Percentiles rank a stretch among this genome's conserved stretches.
These are phyloP conservation scores for Nyctanthes arbortristis DNA, from an alignment of 257 asterid genomes.

Conservation along the genomic window DNA sequence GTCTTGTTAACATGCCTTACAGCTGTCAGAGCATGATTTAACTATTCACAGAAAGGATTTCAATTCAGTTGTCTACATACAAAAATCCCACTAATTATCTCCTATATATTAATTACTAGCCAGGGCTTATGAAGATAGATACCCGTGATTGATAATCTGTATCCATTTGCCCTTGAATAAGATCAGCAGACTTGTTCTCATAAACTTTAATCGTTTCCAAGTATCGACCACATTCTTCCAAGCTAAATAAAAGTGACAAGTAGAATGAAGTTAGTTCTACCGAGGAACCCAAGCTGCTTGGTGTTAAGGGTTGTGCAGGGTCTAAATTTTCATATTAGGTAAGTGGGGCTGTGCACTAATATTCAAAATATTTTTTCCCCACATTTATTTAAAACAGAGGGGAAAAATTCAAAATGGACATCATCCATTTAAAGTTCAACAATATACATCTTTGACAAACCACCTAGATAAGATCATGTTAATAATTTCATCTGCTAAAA, in stretches of 20 bases:
- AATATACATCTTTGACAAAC: not conserved
- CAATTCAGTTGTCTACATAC: constrained; percentile 14
- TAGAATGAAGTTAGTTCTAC: constrained; percentile 2
- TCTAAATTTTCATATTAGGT: too few species aligned
- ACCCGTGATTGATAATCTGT: constrained; percentile 91
- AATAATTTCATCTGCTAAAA: not conserved
- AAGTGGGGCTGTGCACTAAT: too few species aligned
- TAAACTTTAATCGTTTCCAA: constrained; percentile 94
- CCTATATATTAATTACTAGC: constrained; percentile 7
- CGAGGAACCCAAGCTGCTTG: not conserved
- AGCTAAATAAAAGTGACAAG: constrained; percentile 41
- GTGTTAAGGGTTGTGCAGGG: not conserved
- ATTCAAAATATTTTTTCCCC: too few species aligned
- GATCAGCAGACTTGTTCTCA: constrained; percentile 94
- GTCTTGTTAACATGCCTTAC: constrained; percentile 95
- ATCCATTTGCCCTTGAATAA: constrained; percentile 98
- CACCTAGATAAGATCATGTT: not conserved
- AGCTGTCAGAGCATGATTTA: constrained; percentile 89
- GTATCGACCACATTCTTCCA: constrained; percentile 98
- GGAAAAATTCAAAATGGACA: not conserved
- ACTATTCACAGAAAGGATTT: constrained; percentile 36
- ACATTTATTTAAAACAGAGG: too few species aligned
- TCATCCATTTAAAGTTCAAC: not conserved
- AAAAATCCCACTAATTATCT: not conserved
- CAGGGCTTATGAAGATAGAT: constrained; percentile 19